Base-by-base conservation (phyloP, 2,329 filamentous ascomycete genomes). In the Botrytis aclada region DNA sequence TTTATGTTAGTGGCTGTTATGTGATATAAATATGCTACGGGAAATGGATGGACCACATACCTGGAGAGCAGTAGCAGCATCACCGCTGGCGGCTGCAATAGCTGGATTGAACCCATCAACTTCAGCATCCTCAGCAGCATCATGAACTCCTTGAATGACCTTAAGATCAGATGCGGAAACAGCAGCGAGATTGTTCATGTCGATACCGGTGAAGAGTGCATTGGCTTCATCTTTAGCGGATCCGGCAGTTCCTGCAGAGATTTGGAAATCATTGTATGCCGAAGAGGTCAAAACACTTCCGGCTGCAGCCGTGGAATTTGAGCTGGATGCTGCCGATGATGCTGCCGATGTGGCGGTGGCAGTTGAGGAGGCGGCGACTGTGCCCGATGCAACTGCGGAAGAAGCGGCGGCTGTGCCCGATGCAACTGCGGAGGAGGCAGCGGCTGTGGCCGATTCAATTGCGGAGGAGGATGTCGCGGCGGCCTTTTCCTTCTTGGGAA, bases 91-190 rank as follows among this genome's bases (percentile, higher is more conserved):
- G 5, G 82, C 84, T 18, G 83, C 84, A 72, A 89, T 85, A 20
- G 87, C 87, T 2, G 84, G 79, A 77, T 88, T 88, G 80, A 88
- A 89, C 2, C 84, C 87, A 1, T 84, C 80, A 0, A 78, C 82
- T 78, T 89, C 87, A 2, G 86, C 87, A 66, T 85, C 82, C 77
- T 89, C 87, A 73, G 85, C 85, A 39, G 85, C 86, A 69, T 83
- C 79, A 76, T 88, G 87, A 74, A 87, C 86, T 5, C 82, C 83
- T 75, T 85, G 82, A 67, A 89, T 81, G 76, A 86, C 83, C 43
- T 83, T 81, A 34, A 87, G 78, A 74, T 89, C 87, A 10, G 80
- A 81, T 29, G 83, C 72, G 41, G 84, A 83, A 39, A 88, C 85
- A 18, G 79, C 80, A 10, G 79, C 81, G 0, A 83, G 82, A 71